phyloP scores from a whole-genome alignment of 2,329 filamentous ascomycete genomes.

The Colletotrichum simmondsii region DNA sequence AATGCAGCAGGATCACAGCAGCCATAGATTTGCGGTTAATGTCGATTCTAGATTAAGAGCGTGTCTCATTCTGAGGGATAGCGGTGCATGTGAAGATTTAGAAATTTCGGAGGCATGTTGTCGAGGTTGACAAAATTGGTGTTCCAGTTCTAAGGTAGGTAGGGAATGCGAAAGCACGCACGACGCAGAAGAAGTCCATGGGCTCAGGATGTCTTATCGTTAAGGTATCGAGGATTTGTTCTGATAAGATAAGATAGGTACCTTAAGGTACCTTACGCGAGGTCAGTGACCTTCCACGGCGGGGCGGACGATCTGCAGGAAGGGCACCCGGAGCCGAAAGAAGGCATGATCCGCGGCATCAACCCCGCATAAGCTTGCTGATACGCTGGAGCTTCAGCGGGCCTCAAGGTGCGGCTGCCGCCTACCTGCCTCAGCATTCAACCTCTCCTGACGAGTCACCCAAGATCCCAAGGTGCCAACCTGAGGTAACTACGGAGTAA shows the following conservation, averaged over 20 bases:
- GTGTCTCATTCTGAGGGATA: background rate
- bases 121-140: background rate
- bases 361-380: constrained; percentile 17
- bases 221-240: background rate
- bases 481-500: too few relatives aligned
- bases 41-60: background rate
- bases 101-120: accelerated
- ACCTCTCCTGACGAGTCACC: background rate
- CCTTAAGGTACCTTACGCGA: too few relatives aligned
- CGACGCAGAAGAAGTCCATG: background rate
- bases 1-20: background rate
- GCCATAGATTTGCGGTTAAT: background rate
- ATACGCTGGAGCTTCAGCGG: constrained; percentile 23
- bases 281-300: background rate
- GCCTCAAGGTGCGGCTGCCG: background rate
- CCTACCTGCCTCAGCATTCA: background rate
- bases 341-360: background rate
- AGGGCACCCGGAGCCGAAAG: background rate
- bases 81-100: background rate
- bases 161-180: too few relatives aligned
- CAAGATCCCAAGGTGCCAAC: background rate
- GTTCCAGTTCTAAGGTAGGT: background rate
- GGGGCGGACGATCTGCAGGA: background rate
- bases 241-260: background rate
- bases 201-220: background rate